Evolutionary conservation across 192 early-diverging fungal species (phyloP).

Genomic region (Backusella luteola): DNA sequence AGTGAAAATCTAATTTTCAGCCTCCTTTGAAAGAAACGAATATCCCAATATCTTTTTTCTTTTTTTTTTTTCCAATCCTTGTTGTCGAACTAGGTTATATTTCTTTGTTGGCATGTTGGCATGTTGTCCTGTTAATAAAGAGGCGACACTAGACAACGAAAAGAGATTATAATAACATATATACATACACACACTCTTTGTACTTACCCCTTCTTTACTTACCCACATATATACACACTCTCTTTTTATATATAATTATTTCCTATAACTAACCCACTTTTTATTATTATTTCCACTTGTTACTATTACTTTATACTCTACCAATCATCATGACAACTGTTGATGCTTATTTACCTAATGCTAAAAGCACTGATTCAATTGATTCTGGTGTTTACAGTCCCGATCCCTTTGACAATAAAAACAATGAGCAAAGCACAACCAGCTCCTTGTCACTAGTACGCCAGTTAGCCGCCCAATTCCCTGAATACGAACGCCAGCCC

Average conservation of each 20-base stretch:
- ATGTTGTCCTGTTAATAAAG: not conserved
- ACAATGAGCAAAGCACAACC: slow-evolving; percentile 18
- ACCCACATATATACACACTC: no score
- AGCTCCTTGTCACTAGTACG: slow-evolving; percentile 19
- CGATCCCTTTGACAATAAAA: not conserved
- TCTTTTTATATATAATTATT: no score
- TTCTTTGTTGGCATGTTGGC: not conserved
- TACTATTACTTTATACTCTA: not conserved
- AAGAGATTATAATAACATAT: not conserved
- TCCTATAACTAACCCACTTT: no score
- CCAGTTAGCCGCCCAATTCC: slow-evolving; percentile 32
- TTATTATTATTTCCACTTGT: no score
- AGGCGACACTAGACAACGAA: not conserved
- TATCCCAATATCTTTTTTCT: not conserved
- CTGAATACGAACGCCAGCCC: slow-evolving; percentile 28
- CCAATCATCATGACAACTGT: not conserved
- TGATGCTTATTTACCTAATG: not conserved
- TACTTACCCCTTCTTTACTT: not conserved
- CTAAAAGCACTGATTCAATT: slow-evolving; percentile 13
- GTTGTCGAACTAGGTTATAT: not conserved
- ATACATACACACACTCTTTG: not conserved
- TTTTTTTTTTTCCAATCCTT: not conserved
- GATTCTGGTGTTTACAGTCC: slow-evolving; percentile 22
- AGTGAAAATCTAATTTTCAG: no score
- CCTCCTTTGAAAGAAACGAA: no score